Percentiles rank a stretch among this genome's conserved stretches.
Evolutionary conservation across 192 early-diverging fungal species (phyloP).

Genomic region (Coemansia sp.): DNA sequence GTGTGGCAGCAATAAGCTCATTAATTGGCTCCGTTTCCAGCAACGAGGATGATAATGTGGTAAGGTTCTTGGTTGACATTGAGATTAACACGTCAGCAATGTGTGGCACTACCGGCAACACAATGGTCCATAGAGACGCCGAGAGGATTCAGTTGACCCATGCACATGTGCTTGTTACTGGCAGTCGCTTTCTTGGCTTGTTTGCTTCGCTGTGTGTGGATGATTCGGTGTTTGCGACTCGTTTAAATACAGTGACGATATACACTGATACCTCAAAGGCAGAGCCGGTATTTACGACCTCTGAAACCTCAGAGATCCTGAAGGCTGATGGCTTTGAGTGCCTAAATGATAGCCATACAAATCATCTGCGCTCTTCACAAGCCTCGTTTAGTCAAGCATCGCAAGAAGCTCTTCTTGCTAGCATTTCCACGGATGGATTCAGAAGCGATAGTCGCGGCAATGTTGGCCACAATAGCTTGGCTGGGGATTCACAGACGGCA

Average conservation of each 20-base stretch:
- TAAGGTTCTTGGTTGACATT: conserved; percentile 19
- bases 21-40: background rate
- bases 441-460: background rate
- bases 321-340: conserved; percentile 30
- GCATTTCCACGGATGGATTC: background rate
- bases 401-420: conserved; percentile 22
- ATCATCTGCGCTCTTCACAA: conserved; percentile 7
- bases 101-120: background rate
- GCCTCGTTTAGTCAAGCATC: conserved; percentile 30
- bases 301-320: conserved; percentile 12
- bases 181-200: conserved; percentile 19
- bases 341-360: conserved; percentile 18
- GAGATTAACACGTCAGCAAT: conserved; percentile 13
- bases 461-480: background rate
- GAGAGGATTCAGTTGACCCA: background rate
- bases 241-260: conserved; percentile 11
- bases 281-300: conserved; percentile 14
- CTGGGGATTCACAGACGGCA: background rate
- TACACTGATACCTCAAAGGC: background rate
- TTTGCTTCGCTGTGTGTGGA: conserved; percentile 23
- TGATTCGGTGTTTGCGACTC: conserved; percentile 29
- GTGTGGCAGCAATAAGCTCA: conserved; percentile 20
- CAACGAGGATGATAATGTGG: background rate
- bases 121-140: background rate
- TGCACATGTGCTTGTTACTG: conserved; percentile 17